phyloP scores from a whole-genome alignment of 2,329 filamentous ascomycete species.

The Apiospora kogelbergensis region DNA sequence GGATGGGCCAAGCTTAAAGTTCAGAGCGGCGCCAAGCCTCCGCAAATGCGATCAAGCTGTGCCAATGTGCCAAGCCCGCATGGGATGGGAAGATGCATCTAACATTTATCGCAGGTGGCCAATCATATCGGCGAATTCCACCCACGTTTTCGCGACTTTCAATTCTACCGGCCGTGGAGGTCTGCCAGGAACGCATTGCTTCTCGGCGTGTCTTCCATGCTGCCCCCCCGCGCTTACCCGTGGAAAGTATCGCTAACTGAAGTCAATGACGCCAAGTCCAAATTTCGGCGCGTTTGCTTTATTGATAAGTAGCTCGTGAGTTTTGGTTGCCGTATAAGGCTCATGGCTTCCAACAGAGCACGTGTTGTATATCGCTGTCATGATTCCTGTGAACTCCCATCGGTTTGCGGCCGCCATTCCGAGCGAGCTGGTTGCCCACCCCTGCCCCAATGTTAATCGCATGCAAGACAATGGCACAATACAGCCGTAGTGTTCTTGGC shows the following conservation, averaged over 20 bases:
- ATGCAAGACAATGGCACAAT: background rate
- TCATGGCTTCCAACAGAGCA: background rate
- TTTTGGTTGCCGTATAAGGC: background rate
- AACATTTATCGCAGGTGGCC: background rate
- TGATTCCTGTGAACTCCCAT: background rate
- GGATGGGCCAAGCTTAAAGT: background rate
- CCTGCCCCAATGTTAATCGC: background rate
- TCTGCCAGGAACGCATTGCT: background rate
- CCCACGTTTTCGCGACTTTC: slow-evolving; percentile 3
- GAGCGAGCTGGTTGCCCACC: background rate
- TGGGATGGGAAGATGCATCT: slow-evolving; percentile 1
- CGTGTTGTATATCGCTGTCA: background rate
- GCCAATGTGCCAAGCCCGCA: background rate
- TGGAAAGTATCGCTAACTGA: background rate
- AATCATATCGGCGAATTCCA: background rate
- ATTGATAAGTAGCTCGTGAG: background rate
- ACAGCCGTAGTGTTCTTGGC: background rate
- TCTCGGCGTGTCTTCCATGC: background rate
- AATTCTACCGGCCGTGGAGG: background rate
- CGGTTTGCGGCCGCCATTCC: background rate
- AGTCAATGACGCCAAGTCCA: background rate
- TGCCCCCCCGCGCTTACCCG: background rate
- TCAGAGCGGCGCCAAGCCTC: background rate
- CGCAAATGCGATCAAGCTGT: background rate
- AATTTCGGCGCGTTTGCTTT: background rate